Percentiles rank a stretch among this genome's conserved stretches.
These are phyloP conservation scores for Ophidiomyces ophidiicola DNA, from an alignment of 2,329 filamentous ascomycete genomes.

Conservation along the genomic window DNA sequence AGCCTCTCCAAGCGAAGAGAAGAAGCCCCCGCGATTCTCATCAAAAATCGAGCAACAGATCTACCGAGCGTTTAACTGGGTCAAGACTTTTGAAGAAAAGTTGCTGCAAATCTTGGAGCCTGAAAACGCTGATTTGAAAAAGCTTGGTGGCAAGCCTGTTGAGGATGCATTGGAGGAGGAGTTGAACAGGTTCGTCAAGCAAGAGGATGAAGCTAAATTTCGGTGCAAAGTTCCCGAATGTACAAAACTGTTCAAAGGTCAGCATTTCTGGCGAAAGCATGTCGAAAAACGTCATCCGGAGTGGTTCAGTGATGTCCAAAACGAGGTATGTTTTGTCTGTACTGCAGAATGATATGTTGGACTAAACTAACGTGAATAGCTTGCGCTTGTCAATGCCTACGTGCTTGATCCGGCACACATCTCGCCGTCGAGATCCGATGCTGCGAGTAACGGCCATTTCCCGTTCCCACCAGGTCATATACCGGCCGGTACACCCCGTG, in stretches of 20 bases:
- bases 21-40: constrained; percentile 56
- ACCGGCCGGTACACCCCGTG: constrained; percentile 72
- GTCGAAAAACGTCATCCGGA: constrained; percentile 90
- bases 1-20: constrained; percentile 55
- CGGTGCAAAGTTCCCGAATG: constrained; percentile 94
- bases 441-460: constrained; percentile 93
- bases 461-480: constrained; percentile 65
- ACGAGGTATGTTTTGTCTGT: constrained; percentile 54
- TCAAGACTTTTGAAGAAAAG: constrained; percentile 97
- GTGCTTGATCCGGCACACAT: constrained; percentile 91
- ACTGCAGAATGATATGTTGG: not conserved
- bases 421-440: constrained; percentile 80
- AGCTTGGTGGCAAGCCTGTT: constrained; percentile 75
- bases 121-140: constrained; percentile 71
- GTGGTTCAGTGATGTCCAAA: constrained; percentile 67
- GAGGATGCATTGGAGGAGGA: constrained; percentile 84
- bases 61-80: constrained; percentile 94
- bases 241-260: constrained; percentile 91
- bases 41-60: constrained; percentile 83
- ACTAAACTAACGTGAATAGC: constrained; percentile 37
- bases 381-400: constrained; percentile 84
- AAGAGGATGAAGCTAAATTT: constrained; percentile 95
- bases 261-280: constrained; percentile 95
- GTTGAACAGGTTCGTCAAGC: constrained; percentile 75
- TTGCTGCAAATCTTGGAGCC: constrained; percentile 85